Base-by-base conservation (phyloP, 352 stramenopile genomes). In the Aphanomyces cochlioides region DNA sequence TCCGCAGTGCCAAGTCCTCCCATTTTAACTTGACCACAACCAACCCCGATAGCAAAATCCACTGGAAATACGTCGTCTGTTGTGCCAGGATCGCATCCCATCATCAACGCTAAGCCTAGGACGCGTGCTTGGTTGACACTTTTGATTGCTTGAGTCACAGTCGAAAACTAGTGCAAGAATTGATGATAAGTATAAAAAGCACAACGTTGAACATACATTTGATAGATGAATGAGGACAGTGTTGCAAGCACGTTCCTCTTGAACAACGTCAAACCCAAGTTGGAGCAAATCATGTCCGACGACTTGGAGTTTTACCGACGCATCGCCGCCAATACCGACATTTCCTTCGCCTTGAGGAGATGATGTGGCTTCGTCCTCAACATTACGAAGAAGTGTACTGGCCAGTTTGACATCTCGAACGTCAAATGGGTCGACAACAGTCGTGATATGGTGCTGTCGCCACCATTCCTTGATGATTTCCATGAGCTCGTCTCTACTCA, bases 1-100 rank as follows among this genome's bases (percentile, higher is more conserved):
- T 87, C 82, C 1, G 73, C 73, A 5, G 76, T 66, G 1, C 75
- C 39, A 5, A 90, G 67, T 1, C 85, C 85, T 3, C 85, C 85
- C 41, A 93, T 90, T 68, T 90, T 89, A 71, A 93, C 78, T 59
- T 93, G 83, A 2, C 80, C 78, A 13, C 89, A 59, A 5, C 83
- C 82, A 10, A 79, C 36, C 2, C 82, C 83, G 21, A 90, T 72
- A 0, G 83, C 79, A 0, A 93, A 56, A 3, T 81, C 79, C 0
- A 72, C 72, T 0, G 89, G 67, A 59, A 93, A 77, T 7, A 73
- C 74, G 1, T 57, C 58, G 39, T 72, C 76, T 59, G 43, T 13
- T n/a, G 63, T 36, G 50, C 74, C 77, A 0, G 67, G 65, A 5
- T 74, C 77, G 19, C 78, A 75, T 4, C 80, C 80, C 3, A 93